Percentiles rank a stretch among this genome's conserved stretches.
Evolutionary conservation across 805 yeast genomes (phyloP).

Genomic region (Ogataea chonburiensis): DNA sequence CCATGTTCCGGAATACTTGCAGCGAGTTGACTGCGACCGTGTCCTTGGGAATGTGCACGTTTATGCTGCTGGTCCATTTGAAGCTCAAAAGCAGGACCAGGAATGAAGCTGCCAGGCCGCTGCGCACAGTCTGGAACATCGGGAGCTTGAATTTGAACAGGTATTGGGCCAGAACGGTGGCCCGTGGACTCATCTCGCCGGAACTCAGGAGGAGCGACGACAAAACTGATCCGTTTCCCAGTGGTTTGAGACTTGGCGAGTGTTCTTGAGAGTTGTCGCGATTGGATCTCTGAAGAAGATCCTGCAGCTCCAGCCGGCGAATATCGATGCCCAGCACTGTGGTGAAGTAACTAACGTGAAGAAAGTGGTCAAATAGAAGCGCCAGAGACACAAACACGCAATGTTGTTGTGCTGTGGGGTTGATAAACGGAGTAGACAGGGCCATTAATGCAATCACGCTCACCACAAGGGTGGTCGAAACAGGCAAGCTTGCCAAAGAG

Average conservation of each 20-base stretch:
- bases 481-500: slow-evolving; percentile 36
- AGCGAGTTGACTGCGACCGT: slow-evolving; percentile 4
- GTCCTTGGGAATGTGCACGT: slow-evolving; percentile 4
- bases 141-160: slow-evolving; percentile 19
- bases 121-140: slow-evolving; percentile 21
- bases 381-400: slow-evolving; percentile 48
- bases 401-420: slow-evolving; percentile 35
- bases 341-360: slow-evolving; percentile 63
- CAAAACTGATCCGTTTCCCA: slow-evolving; percentile 24
- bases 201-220: slow-evolving; percentile 21
- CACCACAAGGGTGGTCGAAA: slow-evolving; percentile 37
- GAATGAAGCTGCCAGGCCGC: slow-evolving; percentile 29
- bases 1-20: slow-evolving; percentile 15
- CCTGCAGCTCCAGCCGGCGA: slow-evolving; percentile 59
- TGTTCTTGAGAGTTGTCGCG: slow-evolving; percentile 15
- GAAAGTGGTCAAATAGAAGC: slow-evolving; percentile 54
- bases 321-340: slow-evolving; percentile 69
- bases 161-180: slow-evolving; percentile 30
- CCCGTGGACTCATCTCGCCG: slow-evolving; percentile 18
- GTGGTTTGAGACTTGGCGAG: slow-evolving; percentile 18
- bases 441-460: slow-evolving; percentile 23
- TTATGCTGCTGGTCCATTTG: slow-evolving; percentile 36
- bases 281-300: slow-evolving; percentile 38
- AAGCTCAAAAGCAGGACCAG: slow-evolving; percentile 32
- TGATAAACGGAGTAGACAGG: slow-evolving; percentile 31